phyloP scores from a whole-genome alignment of 2,329 filamentous ascomycete genomes.

The Fusarium setosum region DNA sequence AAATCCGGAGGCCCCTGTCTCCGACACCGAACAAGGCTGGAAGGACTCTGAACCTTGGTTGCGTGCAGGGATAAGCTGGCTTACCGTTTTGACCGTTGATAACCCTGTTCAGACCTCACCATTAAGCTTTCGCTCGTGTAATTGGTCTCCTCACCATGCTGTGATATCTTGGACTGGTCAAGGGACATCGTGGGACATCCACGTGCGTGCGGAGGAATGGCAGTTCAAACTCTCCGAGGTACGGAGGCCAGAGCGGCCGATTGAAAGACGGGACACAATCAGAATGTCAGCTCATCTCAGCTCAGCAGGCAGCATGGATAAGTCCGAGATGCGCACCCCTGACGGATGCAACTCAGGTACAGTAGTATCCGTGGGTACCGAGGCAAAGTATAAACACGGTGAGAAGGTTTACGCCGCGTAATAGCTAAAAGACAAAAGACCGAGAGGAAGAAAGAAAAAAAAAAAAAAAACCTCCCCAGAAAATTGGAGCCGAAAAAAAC shows the following conservation, averaged over 20 bases:
- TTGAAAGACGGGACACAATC: not conserved
- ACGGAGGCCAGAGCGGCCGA: slow-evolving; percentile 4
- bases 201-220: not conserved
- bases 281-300: slow-evolving; percentile 8
- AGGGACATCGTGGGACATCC: not conserved
- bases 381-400: not conserved
- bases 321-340: not conserved
- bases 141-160: no score
- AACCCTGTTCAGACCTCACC: not conserved
- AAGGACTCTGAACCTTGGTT: not conserved
- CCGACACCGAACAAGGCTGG: not conserved
- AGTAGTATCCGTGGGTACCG: no score
- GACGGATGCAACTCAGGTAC: not conserved
- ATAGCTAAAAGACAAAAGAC: not conserved
- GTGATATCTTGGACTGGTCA: not conserved
- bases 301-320: not conserved
- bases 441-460: not conserved
- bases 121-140: not conserved
- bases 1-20: not conserved
- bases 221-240: not conserved
- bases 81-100: slow-evolving; percentile 5
- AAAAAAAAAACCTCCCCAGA: no score
- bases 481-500: slow-evolving; percentile 14
- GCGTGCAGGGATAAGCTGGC: not conserved
- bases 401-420: slow-evolving; percentile 10